phyloP scores from a whole-genome alignment of 257 asterid species.

The Buddleja alternifolia region DNA sequence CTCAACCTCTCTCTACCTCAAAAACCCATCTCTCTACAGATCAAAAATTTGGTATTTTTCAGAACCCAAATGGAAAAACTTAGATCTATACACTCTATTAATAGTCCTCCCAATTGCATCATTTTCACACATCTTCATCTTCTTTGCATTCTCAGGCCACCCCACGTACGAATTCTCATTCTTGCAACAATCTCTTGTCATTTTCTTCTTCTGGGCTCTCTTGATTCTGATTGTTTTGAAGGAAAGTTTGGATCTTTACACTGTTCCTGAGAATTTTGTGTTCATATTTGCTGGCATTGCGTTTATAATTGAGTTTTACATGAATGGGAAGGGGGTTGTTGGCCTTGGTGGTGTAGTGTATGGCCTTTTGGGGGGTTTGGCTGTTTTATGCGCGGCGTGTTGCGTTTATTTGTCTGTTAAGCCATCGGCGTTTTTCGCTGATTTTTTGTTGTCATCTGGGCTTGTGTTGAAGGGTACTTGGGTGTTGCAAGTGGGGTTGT shows the following conservation, averaged over 20 bases:
- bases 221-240: slow-evolving; percentile 48
- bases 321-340: slow-evolving; percentile 60
- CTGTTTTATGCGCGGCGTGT: slow-evolving; percentile 56
- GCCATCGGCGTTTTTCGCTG: slow-evolving; percentile 63
- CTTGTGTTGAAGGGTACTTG: slow-evolving; percentile 78
- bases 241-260: slow-evolving; percentile 59
- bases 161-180: slow-evolving; percentile 69
- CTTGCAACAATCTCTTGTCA: slow-evolving; percentile 62
- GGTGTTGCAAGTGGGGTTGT: slow-evolving; percentile 80
- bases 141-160: slow-evolving; percentile 56
- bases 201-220: slow-evolving; percentile 69
- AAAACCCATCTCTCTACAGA: slow-evolving; percentile 66
- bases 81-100: slow-evolving; percentile 66
- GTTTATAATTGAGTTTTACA: slow-evolving; percentile 55
- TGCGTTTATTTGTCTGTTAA: slow-evolving; percentile 63
- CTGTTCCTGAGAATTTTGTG: slow-evolving; percentile 56
- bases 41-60: slow-evolving; percentile 79
- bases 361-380: slow-evolving; percentile 53
- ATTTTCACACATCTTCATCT: slow-evolving; percentile 54
- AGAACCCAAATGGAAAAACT: slow-evolving; percentile 73
- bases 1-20: slow-evolving; percentile 62
- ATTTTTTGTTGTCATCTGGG: slow-evolving; percentile 63
- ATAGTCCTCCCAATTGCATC: slow-evolving; percentile 68
- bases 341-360: slow-evolving; percentile 65
- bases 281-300: slow-evolving; percentile 59